Percentiles rank a stretch among this genome's conserved stretches.
These are phyloP conservation scores for Przewalskia tangutica DNA, from an alignment of 257 asterid genomes.

Conservation along the genomic window DNA sequence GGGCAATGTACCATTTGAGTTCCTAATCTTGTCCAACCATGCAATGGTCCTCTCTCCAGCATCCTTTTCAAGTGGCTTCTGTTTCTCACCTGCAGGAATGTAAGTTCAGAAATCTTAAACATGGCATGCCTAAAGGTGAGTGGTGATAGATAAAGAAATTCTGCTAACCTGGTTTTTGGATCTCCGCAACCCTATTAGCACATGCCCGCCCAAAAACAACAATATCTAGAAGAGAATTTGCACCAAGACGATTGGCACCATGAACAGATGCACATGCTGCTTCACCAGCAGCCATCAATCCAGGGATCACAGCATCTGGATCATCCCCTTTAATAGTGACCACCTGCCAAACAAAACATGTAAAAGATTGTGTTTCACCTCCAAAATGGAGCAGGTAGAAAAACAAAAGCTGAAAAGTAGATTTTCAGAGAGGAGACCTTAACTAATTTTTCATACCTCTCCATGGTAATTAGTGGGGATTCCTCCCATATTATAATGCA, in stretches of 20 bases:
- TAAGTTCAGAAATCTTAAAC: slow-evolving; percentile 16
- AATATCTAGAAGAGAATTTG: slow-evolving; percentile 95
- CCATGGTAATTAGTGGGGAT: slow-evolving; percentile 93
- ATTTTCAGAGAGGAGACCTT: not conserved
- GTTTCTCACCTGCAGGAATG: slow-evolving; percentile 57
- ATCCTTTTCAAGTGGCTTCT: slow-evolving; percentile 69
- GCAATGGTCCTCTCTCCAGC: slow-evolving; percentile 89
- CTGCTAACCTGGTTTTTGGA: slow-evolving; percentile 57
- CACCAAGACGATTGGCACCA: slow-evolving; percentile 98
- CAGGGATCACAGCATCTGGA: slow-evolving; percentile 75
- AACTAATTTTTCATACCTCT: slow-evolving; percentile 44
- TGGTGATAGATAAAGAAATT: not conserved
- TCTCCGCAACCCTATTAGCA: slow-evolving; percentile 94
- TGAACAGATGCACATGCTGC: slow-evolving; percentile 99
- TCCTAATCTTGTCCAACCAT: slow-evolving; percentile 93
- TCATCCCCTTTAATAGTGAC: slow-evolving; percentile 60
- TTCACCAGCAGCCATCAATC: slow-evolving; percentile 97
- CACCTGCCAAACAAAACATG: slow-evolving; percentile 33
- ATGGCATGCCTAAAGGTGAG: not conserved
- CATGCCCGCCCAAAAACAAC: slow-evolving; percentile 98
- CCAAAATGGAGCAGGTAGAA: not conserved
- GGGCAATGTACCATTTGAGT: slow-evolving; percentile 85
- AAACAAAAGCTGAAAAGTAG: not conserved
- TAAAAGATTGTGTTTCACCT: not conserved
- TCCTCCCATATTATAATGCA: slow-evolving; percentile 98